Evolutionary conservation across 2,329 filamentous ascomycete species (phyloP).

Genomic region (Nannizziopsis arthrosporioides): DNA sequence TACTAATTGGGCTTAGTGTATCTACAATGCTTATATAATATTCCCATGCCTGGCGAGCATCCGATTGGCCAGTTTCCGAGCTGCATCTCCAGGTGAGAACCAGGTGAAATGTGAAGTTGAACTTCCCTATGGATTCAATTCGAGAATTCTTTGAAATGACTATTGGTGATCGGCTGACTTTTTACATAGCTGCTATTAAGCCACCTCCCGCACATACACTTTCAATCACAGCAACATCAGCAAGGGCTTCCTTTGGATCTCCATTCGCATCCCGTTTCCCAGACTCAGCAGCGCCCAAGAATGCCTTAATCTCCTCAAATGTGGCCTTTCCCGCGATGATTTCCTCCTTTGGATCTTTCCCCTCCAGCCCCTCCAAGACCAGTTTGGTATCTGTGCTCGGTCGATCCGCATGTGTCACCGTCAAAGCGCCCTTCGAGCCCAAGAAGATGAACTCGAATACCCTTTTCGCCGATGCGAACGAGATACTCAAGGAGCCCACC

Average conservation of each 20-base stretch:
- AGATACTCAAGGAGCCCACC: slow-evolving; percentile 41
- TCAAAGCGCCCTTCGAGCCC: slow-evolving; percentile 42
- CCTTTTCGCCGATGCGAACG: slow-evolving; percentile 42
- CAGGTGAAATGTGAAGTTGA: too few species aligned
- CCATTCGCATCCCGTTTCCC: slow-evolving; percentile 13
- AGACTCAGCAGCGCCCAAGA: slow-evolving; percentile 5
- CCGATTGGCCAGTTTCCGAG: too few species aligned
- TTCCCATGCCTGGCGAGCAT: too few species aligned
- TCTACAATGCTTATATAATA: too few species aligned
- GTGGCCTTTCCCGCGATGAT: slow-evolving; percentile 32
- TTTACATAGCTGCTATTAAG: slow-evolving; percentile 5
- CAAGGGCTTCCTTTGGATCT: slow-evolving; percentile 43
- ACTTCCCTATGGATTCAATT: too few species aligned
- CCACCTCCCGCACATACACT: slow-evolving; percentile 27
- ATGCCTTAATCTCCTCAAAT: slow-evolving; percentile 24
- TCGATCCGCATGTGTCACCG: slow-evolving; percentile 28
- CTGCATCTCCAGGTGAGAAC: too few species aligned
- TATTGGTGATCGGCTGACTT: neutral
- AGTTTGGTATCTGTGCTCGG: slow-evolving; percentile 23
- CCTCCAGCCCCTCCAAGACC: slow-evolving; percentile 35
- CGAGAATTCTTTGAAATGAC: too few species aligned
- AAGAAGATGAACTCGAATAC: slow-evolving; percentile 41
- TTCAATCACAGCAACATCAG: slow-evolving; percentile 40
- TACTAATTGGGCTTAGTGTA: too few species aligned
- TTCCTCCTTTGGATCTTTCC: slow-evolving; percentile 42